A percentile compares a stretch with the other conserved stretches of the same genome.
Conservation (phyloP, 352 stramenopile genomes). For the Thalassiosira exigua region DNA sequence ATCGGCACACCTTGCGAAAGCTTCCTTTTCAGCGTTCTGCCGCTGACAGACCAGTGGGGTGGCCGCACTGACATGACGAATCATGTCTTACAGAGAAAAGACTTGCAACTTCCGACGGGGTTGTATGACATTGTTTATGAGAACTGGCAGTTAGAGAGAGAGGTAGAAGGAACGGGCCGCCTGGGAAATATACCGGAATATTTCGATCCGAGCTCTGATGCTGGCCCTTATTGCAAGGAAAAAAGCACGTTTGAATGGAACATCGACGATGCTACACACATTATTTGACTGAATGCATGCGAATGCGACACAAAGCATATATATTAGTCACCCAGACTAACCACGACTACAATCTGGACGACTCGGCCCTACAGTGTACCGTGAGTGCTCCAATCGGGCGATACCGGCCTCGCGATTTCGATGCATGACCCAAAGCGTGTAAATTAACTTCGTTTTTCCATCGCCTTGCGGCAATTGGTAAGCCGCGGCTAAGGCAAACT, state of each 20-base stretch:
- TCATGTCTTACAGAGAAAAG: slow-evolving; percentile 18
- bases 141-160: slow-evolving; percentile 45
- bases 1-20: slow-evolving; percentile 44
- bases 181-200: slow-evolving; percentile 42
- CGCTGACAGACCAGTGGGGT: slow-evolving; percentile 27
- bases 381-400: too few relatives aligned
- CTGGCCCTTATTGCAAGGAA: slow-evolving; percentile 54
- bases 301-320: too few relatives aligned
- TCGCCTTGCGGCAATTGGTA: too few relatives aligned
- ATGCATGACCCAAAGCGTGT: too few relatives aligned
- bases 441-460: too few relatives aligned
- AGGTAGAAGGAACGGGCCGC: slow-evolving; percentile 33
- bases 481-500: too few relatives aligned
- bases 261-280: slow-evolving; percentile 48
- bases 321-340: too few relatives aligned
- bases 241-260: slow-evolving; percentile 48
- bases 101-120: slow-evolving; percentile 28
- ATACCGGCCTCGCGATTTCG: too few relatives aligned
- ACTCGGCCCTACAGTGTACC: too few relatives aligned
- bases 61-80: neutral
- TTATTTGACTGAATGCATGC: slow-evolving; percentile 38
- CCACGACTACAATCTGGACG: too few relatives aligned
- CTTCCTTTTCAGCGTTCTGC: slow-evolving; percentile 27
- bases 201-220: slow-evolving; percentile 20
- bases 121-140: slow-evolving; percentile 55